Evolutionary conservation across 768 basidiomycete genomes (phyloP), one percentile per base, ranked within the genome.

Genomic region (Roridomyces roridus): DNA sequence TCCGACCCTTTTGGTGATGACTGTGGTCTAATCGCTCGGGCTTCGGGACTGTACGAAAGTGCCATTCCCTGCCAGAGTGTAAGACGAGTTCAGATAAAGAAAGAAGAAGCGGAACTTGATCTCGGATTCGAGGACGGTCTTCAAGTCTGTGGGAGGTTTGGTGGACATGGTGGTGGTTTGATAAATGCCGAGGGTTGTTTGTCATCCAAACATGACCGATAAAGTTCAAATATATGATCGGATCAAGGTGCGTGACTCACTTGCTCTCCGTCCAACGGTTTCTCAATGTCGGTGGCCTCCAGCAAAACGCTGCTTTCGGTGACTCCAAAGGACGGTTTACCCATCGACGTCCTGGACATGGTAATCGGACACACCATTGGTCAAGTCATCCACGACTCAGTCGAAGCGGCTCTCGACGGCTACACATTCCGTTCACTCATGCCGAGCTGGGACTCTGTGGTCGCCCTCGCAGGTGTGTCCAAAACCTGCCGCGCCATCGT

Each of bases 1-100:
- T n/a, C n/a, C n/a, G n/a, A n/a, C n/a, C n/a, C n/a, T n/a, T n/a
- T n/a, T n/a, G n/a, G n/a, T n/a, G n/a, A n/a, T n/a, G n/a, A n/a
- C n/a, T n/a, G n/a, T n/a, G n/a, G n/a, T n/a, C n/a, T n/a, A n/a
- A n/a, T n/a, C n/a, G n/a, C n/a, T n/a, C n/a, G n/a, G 47, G 10
- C 25, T 41, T 37, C n/a, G 55, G 48, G 40, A 46, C 49, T 84
- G 64, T 67, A 89, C 89, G 89, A 65, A 91, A 91, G 65, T 91
- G 89, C 89, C 89, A 91, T 68, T 91, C 89, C 68, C 89, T 89
- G 64, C 18, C 18, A n/a, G 44, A 24, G 29, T 39, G 46, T 55
- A 23, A 34, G 28, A 45, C 14, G 29, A 47, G 15, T 42, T 21
- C 59, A 21, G 39, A 28, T 15, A 12, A 51, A 11, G 26, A 26